Percentiles rank a stretch among this genome's conserved stretches.
phyloP scores from a whole-genome alignment of 2,329 filamentous ascomycete species.

The Exophiala viscosa region DNA sequence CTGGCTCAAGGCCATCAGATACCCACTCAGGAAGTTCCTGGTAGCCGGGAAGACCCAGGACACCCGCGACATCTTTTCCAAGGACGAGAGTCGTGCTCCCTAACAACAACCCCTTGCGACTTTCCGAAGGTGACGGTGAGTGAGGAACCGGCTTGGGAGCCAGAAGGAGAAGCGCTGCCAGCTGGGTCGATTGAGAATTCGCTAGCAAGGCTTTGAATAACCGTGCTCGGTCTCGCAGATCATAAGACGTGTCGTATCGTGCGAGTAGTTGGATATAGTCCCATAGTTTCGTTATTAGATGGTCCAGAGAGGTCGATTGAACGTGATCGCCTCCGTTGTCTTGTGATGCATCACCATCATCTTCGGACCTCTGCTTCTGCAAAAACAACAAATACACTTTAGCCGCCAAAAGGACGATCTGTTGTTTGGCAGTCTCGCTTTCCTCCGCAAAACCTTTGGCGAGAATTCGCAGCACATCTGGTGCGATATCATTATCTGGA shows the following conservation, averaged over 20 bases:
- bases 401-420: constrained; percentile 89
- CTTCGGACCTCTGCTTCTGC: constrained; percentile 34
- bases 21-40: constrained; percentile 82
- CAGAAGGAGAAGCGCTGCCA: constrained; percentile 84
- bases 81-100: constrained; percentile 84
- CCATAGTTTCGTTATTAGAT: constrained; percentile 76
- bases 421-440: constrained; percentile 78
- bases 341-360: constrained; percentile 27
- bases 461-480: constrained; percentile 85
- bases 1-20: constrained; percentile 71
- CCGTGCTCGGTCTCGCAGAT: constrained; percentile 84
- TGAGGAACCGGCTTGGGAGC: constrained; percentile 93
- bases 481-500: constrained; percentile 81
- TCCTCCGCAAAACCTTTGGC: constrained; percentile 81
- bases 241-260: constrained; percentile 91
- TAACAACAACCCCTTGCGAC: constrained; percentile 69
- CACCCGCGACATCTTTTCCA: constrained; percentile 64
- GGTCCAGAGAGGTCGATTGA: constrained; percentile 38
- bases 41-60: constrained; percentile 75
- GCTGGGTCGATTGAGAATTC: constrained; percentile 69
- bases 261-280: constrained; percentile 79
- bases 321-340: constrained; percentile 32
- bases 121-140: constrained; percentile 82
- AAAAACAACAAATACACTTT: constrained; percentile 93
- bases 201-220: constrained; percentile 81